Percentiles rank a stretch among this genome's conserved stretches.
These are phyloP conservation scores for Wallacemonas collosoma DNA, from an alignment of 208 protist species.

Conservation along the genomic window DNA sequence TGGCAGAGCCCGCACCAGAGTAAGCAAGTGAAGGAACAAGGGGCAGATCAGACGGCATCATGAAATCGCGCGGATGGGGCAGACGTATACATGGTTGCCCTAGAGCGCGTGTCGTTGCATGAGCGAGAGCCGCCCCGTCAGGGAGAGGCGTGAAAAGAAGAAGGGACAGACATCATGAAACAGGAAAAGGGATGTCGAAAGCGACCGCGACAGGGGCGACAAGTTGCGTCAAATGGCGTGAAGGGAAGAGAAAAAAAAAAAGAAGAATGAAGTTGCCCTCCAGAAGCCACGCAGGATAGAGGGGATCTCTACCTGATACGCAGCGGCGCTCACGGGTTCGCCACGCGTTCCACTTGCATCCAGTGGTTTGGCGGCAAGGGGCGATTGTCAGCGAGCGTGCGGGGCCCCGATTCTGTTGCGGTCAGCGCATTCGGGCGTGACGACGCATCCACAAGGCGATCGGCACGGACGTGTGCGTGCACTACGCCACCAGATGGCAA, in stretches of 20 bases:
- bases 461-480: constrained; percentile 3
- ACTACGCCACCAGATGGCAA: background rate
- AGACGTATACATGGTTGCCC: too few relatives aligned
- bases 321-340: background rate
- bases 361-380: constrained; percentile 1
- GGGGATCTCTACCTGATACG: background rate
- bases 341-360: constrained; percentile 5
- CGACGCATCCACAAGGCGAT: background rate
- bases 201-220: background rate
- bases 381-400: background rate
- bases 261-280: constrained; percentile 2
- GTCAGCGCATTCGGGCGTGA: background rate
- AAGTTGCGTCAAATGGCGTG: too few relatives aligned
- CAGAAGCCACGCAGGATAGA: too few relatives aligned
- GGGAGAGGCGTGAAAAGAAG: too few relatives aligned
- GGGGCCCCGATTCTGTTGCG: constrained; percentile 1
- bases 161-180: too few relatives aligned
- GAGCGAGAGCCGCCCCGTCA: too few relatives aligned
- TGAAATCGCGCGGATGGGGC: too few relatives aligned
- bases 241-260: constrained; percentile 15
- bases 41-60: too few relatives aligned
- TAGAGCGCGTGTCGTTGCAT: too few relatives aligned
- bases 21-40: too few relatives aligned
- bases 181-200: too few relatives aligned
- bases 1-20: too few relatives aligned